Evolutionary conservation across 1,284 basidiomycete genomes (phyloP), one percentile per base, ranked within the genome.

Genomic region (Cutaneotrichosporon cyanovorans): DNA sequence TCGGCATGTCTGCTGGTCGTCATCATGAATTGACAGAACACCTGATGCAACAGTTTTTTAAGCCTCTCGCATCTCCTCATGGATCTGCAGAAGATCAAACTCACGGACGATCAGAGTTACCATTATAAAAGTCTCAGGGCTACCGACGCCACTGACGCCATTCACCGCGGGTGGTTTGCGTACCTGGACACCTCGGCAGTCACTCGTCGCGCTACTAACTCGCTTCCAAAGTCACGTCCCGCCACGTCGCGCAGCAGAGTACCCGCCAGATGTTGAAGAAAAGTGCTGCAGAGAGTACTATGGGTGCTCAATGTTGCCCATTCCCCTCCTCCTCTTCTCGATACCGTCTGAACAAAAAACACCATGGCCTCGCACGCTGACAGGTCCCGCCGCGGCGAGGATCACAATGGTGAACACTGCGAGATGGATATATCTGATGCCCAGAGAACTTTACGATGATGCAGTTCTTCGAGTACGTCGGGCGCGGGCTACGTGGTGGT

Each of bases 381-480:
- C 25, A 52, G 31, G 46, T 37, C 36, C 3, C 45, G 38, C 31
- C 20, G 37, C 11, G 47, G 44, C 25, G 51, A 49, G 9, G 47
- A 14, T 40, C 37, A 46, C 37, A 46, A 43, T 12, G 44, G 51
- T 53, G 41, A 32, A 46, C 34, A 16, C 14, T 3, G 2, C 11
- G 19, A n/a, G 15, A 16, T 14, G 5, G 1, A 15, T 14, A 32
- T n/a, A n/a, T n/a, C 40, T 50, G 25, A 45, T 21, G 1, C 7
- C 16, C 37, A 63, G 61, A 58, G n/a, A 69, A 67, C 56, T 65
- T 56, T 42, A 66, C 65, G 18, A 69, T 69, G 67, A 68, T 68
- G 61, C 67, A 69, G 56, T 69, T 54, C 56, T 69, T 69, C 46
- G 65, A 69, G 63, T 63, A 23, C 45, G 59, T 53, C 20, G 21